Conservation (phyloP, 1,139 yeast species). For the Blastobotrys ciferrii region DNA sequence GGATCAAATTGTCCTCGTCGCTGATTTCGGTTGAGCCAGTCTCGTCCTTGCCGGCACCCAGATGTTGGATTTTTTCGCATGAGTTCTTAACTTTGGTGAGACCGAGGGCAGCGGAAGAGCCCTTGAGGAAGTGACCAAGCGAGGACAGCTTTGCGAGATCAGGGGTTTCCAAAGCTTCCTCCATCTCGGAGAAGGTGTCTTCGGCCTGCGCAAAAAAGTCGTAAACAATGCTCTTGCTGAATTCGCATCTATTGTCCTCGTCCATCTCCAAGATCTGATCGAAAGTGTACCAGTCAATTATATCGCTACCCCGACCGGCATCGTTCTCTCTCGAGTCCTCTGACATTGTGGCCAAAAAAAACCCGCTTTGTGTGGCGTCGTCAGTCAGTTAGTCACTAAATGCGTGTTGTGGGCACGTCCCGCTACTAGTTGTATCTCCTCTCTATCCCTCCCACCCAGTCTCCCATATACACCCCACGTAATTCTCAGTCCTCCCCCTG, state of each 20-base stretch:
- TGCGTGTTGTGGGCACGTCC: not conserved
- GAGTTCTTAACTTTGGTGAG: conserved; percentile 74
- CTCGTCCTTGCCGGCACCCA: conserved; percentile 57
- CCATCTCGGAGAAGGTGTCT: conserved; percentile 73
- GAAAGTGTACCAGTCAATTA: conserved; percentile 86
- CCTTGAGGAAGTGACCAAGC: conserved; percentile 90
- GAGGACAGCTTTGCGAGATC: conserved; percentile 64
- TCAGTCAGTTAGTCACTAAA: not conserved
- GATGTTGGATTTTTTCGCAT: conserved; percentile 91
- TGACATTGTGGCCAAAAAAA: not conserved
- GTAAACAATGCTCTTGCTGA: conserved; percentile 69
- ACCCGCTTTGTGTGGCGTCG: not conserved
- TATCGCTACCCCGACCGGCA: conserved; percentile 47
- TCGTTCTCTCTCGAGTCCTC: conserved; percentile 9
- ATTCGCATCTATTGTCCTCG: conserved; percentile 78
- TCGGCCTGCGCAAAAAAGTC: conserved; percentile 89
- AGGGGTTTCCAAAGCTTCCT: conserved; percentile 47
- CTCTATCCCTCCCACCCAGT: not conserved
- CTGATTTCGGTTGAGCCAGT: conserved; percentile 34
- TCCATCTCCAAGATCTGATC: conserved; percentile 91
- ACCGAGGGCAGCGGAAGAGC: conserved; percentile 94
- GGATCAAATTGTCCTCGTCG: conserved; percentile 30
- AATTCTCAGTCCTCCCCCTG: not conserved
- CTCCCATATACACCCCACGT: not conserved
- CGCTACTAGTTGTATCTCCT: no score